phyloP scores from a whole-genome alignment of 2,329 filamentous ascomycete species.

The Penicillium sp. region DNA sequence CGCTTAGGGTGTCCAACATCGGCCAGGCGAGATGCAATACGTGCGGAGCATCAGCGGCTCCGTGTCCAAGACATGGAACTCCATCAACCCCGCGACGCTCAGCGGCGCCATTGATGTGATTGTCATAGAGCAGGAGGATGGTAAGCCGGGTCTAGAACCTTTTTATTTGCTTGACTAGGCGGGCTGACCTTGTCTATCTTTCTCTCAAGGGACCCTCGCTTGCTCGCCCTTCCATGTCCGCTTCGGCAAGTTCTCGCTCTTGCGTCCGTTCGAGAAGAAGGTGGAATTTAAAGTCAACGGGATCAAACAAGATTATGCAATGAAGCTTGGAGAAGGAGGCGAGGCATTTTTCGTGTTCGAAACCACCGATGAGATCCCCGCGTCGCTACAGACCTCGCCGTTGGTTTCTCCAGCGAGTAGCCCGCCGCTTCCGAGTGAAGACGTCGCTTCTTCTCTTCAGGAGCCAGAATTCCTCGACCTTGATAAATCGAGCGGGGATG shows the following conservation, averaged over 20 bases:
- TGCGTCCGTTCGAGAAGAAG: constrained; percentile 96
- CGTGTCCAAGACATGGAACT: constrained; percentile 98
- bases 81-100: constrained; percentile 94
- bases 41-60: constrained; percentile 91
- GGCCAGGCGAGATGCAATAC: constrained; percentile 74
- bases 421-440: constrained; percentile 50
- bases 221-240: constrained; percentile 98
- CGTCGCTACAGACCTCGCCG: constrained; percentile 88
- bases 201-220: constrained; percentile 56
- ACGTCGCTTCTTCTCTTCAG: constrained; percentile 37
- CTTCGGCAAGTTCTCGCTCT: constrained; percentile 95
- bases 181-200: constrained; percentile 4
- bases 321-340: constrained; percentile 96
- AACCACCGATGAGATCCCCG: constrained; percentile 86
- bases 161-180: background rate
- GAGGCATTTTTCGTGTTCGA: constrained; percentile 99
- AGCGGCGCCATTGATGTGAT: constrained; percentile 99
- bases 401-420: constrained; percentile 85
- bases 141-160: constrained; percentile 41
- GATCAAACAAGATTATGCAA: constrained; percentile 83
- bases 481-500: constrained; percentile 24
- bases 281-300: constrained; percentile 97
- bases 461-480: constrained; percentile 51
- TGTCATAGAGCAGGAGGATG: constrained; percentile 94
- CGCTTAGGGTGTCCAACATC: constrained; percentile 16